phyloP scores from a whole-genome alignment of 2,329 filamentous ascomycete genomes.

The Lachnellula suecica region DNA sequence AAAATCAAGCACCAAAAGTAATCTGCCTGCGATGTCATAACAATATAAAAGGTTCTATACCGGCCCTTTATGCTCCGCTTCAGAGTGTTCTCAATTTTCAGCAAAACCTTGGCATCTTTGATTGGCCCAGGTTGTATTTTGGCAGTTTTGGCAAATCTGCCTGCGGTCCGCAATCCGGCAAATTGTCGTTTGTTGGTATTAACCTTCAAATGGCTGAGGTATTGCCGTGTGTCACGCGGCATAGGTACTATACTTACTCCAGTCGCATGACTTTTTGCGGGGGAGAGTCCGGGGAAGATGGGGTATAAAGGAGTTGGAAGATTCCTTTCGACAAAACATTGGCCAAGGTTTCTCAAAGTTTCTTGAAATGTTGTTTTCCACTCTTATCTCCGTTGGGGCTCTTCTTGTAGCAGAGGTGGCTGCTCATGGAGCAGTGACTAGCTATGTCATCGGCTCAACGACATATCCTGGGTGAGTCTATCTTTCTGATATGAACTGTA shows the following conservation, averaged over 20 bases:
- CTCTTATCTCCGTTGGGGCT: conserved; percentile 33
- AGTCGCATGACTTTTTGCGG: conserved; percentile 18
- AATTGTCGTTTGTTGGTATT: conserved; percentile 7
- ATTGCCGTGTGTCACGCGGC: conserved; percentile 11
- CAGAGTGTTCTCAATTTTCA: neutral
- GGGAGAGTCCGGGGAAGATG: conserved; percentile 13
- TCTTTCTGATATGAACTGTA: neutral
- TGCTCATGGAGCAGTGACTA: conserved; percentile 42
- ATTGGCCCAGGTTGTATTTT: neutral
- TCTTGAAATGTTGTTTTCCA: conserved; percentile 37
- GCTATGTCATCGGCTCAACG: conserved; percentile 46
- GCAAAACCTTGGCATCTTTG: neutral
- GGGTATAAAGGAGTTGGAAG: conserved; percentile 14
- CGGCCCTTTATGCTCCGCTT: neutral
- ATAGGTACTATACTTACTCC: conserved; percentile 10
- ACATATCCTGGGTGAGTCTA: conserved; percentile 43
- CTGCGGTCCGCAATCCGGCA: conserved; percentile 3
- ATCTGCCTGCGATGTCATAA: neutral
- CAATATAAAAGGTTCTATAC: neutral
- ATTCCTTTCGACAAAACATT: neutral
- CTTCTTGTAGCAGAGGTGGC: conserved; percentile 31
- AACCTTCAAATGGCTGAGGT: conserved; percentile 5
- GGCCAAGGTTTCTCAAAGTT: neutral
- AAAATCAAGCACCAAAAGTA: neutral
- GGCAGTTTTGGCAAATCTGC: conserved; percentile 11